These are phyloP conservation scores for Phytopythium ostracodes DNA, from an alignment of 352 stramenopile species.

Conservation along the genomic window DNA sequence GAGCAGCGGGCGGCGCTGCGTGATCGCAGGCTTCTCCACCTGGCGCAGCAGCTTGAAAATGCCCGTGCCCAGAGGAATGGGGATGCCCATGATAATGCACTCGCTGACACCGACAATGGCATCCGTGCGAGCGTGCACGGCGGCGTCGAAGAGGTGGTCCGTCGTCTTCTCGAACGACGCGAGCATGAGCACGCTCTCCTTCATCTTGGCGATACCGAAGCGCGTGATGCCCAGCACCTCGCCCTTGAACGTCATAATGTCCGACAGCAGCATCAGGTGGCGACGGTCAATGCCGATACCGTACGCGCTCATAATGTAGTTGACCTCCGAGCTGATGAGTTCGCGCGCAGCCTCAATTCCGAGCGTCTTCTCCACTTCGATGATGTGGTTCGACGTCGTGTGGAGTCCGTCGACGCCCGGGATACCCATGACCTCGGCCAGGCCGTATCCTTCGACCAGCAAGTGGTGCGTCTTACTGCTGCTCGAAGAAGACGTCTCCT, in stretches of 20 bases:
- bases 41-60: constrained; percentile 95
- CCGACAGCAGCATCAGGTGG: constrained; percentile 98
- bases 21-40: constrained; percentile 69
- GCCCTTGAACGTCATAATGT: constrained; percentile 99
- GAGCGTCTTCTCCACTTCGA: constrained; percentile 95
- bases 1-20: constrained; percentile 59
- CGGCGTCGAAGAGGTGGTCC: constrained; percentile 99
- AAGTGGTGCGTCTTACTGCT: constrained; percentile 91
- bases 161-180: constrained; percentile 99
- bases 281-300: constrained; percentile 98
- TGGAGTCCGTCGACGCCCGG: constrained; percentile 94
- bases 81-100: constrained; percentile 99
- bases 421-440: constrained; percentile 98
- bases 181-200: constrained; percentile 99
- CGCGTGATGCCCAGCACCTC: constrained; percentile 89
- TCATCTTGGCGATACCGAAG: constrained; percentile 99
- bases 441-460: constrained; percentile 98
- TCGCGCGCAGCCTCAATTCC: constrained; percentile 98
- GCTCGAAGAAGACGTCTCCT: constrained; percentile 74
- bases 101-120: constrained; percentile 98
- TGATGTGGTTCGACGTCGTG: constrained; percentile 99
- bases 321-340: constrained; percentile 97
- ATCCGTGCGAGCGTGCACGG: constrained; percentile 96
- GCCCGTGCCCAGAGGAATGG: constrained; percentile 97
- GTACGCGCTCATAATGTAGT: constrained; percentile 99